Evolutionary conservation across 2,329 filamentous ascomycete species (phyloP).

Genomic region (Pestalotiopsis sp.): DNA sequence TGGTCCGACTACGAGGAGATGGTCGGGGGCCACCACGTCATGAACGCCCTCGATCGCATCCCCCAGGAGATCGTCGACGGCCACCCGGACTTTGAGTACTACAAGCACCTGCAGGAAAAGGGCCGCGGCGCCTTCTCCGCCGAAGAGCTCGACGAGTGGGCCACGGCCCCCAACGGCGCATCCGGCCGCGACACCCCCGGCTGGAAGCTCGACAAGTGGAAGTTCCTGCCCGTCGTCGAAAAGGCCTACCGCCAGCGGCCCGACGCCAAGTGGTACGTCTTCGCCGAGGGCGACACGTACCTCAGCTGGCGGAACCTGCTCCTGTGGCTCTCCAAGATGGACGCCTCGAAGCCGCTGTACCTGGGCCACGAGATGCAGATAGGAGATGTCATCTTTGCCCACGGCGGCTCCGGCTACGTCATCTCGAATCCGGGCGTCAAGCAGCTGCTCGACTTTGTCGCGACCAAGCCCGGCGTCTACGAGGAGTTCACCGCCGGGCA

Average conservation of each 20-base stretch:
- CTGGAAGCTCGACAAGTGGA: slow-evolving; percentile 60
- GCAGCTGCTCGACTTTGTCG: slow-evolving; percentile 43
- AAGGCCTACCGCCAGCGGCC: slow-evolving; percentile 42
- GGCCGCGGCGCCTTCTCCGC: slow-evolving; percentile 44
- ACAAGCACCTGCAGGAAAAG: slow-evolving; percentile 46
- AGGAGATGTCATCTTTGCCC: slow-evolving; percentile 52
- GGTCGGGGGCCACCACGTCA: slow-evolving; percentile 51
- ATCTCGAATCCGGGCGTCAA: slow-evolving; percentile 53
- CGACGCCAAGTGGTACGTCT: slow-evolving; percentile 60
- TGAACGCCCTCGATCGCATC: slow-evolving; percentile 53
- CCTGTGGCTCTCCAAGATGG: slow-evolving; percentile 54
- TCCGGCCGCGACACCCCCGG: slow-evolving; percentile 45
- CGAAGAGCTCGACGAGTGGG: slow-evolving; percentile 31
- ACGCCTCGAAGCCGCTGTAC: slow-evolving; percentile 50
- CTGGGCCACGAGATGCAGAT: slow-evolving; percentile 57
- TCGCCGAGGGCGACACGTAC: slow-evolving; percentile 63
- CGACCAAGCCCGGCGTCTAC: slow-evolving; percentile 41
- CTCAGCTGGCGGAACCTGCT: slow-evolving; percentile 56
- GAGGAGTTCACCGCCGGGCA: slow-evolving; percentile 47
- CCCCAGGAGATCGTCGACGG: slow-evolving; percentile 37
- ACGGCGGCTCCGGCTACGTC: slow-evolving; percentile 56
- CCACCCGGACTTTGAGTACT: slow-evolving; percentile 53
- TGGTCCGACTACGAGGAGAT: slow-evolving; percentile 61
- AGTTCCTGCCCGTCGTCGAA: slow-evolving; percentile 57
- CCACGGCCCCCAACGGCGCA: slow-evolving; percentile 30